phyloP scores from a whole-genome alignment of 495 filamentous ascomycete genomes.

The Lindgomyces ingoldianus region DNA sequence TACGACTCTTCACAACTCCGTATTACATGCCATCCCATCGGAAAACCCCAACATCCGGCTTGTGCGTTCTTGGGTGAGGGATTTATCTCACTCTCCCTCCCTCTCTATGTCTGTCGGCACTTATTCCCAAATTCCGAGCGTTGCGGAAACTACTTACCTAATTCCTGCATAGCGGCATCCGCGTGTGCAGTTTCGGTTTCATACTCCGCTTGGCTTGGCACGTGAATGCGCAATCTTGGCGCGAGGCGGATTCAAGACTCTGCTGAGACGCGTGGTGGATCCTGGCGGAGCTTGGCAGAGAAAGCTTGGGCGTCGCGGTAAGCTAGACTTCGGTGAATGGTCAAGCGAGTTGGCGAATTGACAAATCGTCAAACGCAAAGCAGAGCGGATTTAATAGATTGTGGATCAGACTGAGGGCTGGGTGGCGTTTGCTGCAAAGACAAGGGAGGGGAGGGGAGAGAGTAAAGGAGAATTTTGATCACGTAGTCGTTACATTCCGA shows the following conservation, averaged over 20 bases:
- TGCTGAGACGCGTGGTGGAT: not conserved
- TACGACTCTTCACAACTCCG: too few relatives aligned
- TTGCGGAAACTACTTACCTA: not conserved
- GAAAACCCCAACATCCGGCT: not conserved
- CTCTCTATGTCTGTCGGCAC: too few relatives aligned
- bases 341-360: too few relatives aligned
- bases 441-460: not conserved
- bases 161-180: not conserved
- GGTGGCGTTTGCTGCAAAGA: not conserved
- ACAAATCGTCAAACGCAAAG: not conserved
- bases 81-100: too few relatives aligned
- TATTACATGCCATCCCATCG: too few relatives aligned
- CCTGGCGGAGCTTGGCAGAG: not conserved
- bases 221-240: not conserved
- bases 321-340: too few relatives aligned
- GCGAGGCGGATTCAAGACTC: not conserved
- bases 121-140: not conserved
- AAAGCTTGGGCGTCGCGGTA: too few relatives aligned
- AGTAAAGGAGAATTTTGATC: slow-evolving; percentile 3
- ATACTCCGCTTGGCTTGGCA: not conserved
- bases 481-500: slow-evolving; percentile 19
- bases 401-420: too few relatives aligned
- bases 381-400: too few relatives aligned
- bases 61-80: not conserved
- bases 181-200: not conserved